A percentile compares a stretch with the other conserved stretches of the same genome.
Conservation (phyloP, 2,329 filamentous ascomycete genomes). For the Sporothrix brasiliensis region DNA sequence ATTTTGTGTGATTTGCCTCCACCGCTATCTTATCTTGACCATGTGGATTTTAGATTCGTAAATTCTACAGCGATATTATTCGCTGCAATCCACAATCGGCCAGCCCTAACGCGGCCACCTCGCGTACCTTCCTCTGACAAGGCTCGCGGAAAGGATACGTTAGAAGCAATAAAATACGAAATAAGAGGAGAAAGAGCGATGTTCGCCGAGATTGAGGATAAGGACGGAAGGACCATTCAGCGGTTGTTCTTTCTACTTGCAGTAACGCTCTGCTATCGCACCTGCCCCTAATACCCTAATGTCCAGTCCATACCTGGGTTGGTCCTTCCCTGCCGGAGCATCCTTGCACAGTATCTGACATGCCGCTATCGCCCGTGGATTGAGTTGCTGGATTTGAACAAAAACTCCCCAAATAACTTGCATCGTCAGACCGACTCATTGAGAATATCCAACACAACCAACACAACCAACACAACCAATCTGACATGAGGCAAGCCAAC, state of each 20-base stretch:
- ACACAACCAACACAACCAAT: neutral
- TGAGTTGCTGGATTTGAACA: constrained; percentile 23
- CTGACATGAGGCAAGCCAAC: neutral
- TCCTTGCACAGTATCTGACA: neutral
- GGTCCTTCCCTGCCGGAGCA: neutral
- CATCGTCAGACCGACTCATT: neutral
- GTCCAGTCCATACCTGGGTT: neutral
- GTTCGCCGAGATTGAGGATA: neutral
- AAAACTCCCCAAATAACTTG: constrained; percentile 23
- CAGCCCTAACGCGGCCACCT: neutral
- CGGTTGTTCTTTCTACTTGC: constrained; percentile 12
- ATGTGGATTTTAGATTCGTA: too few relatives aligned
- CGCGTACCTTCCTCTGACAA: neutral
- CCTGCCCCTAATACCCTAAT: neutral
- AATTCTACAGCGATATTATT: neutral
- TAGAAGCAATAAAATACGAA: neutral
- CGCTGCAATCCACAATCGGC: neutral
- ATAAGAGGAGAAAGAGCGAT: neutral
- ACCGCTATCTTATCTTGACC: constrained; percentile 14
- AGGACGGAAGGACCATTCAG: neutral
- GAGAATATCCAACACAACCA: neutral
- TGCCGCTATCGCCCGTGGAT: constrained; percentile 6
- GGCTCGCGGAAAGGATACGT: neutral
- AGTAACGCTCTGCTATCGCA: constrained; percentile 16
- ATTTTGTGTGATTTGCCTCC: constrained; percentile 16